Evolutionary conservation across 2,329 filamentous ascomycete genomes (phyloP).

Genomic region (Nannizzia gypsea): DNA sequence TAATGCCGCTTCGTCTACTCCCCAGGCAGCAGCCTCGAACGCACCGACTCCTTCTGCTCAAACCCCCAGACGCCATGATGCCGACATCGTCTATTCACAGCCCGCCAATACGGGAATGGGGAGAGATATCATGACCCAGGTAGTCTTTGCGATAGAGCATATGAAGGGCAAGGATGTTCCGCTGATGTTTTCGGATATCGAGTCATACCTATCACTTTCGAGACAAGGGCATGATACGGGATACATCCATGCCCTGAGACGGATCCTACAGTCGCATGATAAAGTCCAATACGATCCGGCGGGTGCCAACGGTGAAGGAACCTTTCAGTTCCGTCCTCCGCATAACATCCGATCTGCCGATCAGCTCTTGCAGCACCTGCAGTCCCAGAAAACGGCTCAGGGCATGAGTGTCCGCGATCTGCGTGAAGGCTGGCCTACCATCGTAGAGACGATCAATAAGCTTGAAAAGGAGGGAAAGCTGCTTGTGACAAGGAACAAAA

Average conservation of each 20-base stretch:
- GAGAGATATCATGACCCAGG: slow-evolving; percentile 70
- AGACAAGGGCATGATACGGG: slow-evolving; percentile 47
- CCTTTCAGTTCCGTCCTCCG: slow-evolving; percentile 72
- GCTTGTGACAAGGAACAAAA: slow-evolving; percentile 79
- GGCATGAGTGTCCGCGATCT: slow-evolving; percentile 79
- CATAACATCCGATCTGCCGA: slow-evolving; percentile 70
- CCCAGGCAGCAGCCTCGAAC: slow-evolving; percentile 28
- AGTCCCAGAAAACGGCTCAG: slow-evolving; percentile 66
- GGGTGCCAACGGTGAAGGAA: slow-evolving; percentile 56
- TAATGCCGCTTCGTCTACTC: slow-evolving; percentile 38
- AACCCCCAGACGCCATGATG: slow-evolving; percentile 51
- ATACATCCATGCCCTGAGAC: slow-evolving; percentile 51
- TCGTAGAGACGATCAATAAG: slow-evolving; percentile 62
- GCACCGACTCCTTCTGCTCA: slow-evolving; percentile 30
- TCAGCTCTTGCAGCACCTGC: slow-evolving; percentile 68
- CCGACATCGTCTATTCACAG: slow-evolving; percentile 55
- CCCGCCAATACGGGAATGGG: slow-evolving; percentile 65
- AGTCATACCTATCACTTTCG: slow-evolving; percentile 66
- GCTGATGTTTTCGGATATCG: slow-evolving; percentile 62
- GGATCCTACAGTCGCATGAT: slow-evolving; percentile 55
- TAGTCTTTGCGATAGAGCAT: slow-evolving; percentile 75
- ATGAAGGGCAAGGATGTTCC: slow-evolving; percentile 59
- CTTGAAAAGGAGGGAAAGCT: slow-evolving; percentile 70
- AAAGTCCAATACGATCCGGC: slow-evolving; percentile 48
- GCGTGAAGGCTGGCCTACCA: slow-evolving; percentile 89